Evolutionary conservation across 306 rosid species (phyloP).

Genomic region (Prosopis cineraria): DNA sequence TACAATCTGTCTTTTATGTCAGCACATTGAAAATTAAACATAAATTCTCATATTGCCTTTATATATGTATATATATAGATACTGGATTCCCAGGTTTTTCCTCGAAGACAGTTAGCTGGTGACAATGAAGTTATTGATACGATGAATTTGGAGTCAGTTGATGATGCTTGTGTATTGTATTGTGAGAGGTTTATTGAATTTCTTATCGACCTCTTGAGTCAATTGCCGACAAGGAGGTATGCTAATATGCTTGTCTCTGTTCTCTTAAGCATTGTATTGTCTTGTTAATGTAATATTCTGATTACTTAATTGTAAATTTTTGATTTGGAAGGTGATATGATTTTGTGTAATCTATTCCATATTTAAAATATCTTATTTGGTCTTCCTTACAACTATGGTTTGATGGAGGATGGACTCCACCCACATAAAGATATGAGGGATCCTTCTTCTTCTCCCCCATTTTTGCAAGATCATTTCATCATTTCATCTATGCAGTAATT

Average conservation of each 20-base stretch:
- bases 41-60: conserved; percentile 24
- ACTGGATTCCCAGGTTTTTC: conserved; percentile 70
- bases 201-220: conserved; percentile 97
- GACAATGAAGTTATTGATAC: conserved; percentile 47
- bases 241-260: conserved; percentile 24
- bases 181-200: conserved; percentile 99
- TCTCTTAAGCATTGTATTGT: conserved; percentile 7
- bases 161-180: conserved; percentile 88
- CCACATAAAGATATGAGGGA: conserved; percentile 15
- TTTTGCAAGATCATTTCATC: not conserved
- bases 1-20: conserved; percentile 4
- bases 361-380: conserved; percentile 13
- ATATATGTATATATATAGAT: too few species aligned
- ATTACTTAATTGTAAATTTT: conserved; percentile 7
- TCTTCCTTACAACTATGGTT: conserved; percentile 11
- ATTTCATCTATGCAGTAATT: not conserved
- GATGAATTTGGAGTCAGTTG: conserved; percentile 47
- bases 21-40: conserved; percentile 1
- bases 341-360: conserved; percentile 11
- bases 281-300: conserved; percentile 13
- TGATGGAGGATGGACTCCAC: conserved; percentile 12
- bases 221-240: conserved; percentile 96
- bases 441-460: not conserved
- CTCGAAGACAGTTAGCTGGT: conserved; percentile 42
- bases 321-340: conserved; percentile 17